A percentile compares a stretch with the other conserved stretches of the same genome.
phyloP scores from a whole-genome alignment of 768 basidiomycete genomes.

The Macrocybe gigantea region DNA sequence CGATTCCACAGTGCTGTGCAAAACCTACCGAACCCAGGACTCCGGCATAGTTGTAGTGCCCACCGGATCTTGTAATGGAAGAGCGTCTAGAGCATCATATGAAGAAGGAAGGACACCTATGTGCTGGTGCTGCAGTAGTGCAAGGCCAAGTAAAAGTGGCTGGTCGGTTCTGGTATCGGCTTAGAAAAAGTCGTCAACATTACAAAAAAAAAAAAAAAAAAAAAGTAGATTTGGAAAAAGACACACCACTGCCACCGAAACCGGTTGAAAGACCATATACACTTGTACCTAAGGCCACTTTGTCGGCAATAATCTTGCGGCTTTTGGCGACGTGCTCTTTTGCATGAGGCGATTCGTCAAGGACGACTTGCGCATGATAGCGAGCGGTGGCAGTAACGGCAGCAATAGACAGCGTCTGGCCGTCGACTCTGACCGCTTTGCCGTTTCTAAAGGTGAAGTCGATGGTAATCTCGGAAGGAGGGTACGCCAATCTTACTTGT shows the following conservation, averaged over 20 bases:
- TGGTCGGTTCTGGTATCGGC: conserved; percentile 73
- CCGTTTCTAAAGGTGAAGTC: conserved; percentile 32
- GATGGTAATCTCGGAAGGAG: conserved; percentile 5
- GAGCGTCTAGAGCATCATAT: conserved; percentile 32
- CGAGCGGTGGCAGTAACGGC: conserved; percentile 67
- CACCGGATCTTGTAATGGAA: conserved; percentile 66
- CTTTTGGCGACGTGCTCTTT: conserved; percentile 53
- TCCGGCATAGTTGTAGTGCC: conserved; percentile 75
- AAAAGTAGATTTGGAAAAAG: background rate
- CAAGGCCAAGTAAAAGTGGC: conserved; percentile 54
- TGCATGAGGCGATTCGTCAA: conserved; percentile 34
- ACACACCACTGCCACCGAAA: conserved; percentile 66
- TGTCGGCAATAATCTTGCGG: conserved; percentile 61
- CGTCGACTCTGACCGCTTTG: conserved; percentile 53
- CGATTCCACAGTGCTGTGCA: conserved; percentile 15
- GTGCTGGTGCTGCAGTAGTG: conserved; percentile 72
- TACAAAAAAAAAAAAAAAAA: conserved; percentile 6
- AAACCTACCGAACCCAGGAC: conserved; percentile 67
- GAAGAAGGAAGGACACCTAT: conserved; percentile 60
- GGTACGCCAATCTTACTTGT: conserved; percentile 28
- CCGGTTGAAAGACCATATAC: conserved; percentile 83
- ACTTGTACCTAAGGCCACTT: conserved; percentile 61
- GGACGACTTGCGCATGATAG: conserved; percentile 36
- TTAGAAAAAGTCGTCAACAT: conserved; percentile 15
- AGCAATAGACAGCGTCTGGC: conserved; percentile 58